Evolutionary conservation across 2,329 filamentous ascomycete species (phyloP), one percentile per base, ranked within the genome.

Genomic region (Arthrinium phaeospermum): DNA sequence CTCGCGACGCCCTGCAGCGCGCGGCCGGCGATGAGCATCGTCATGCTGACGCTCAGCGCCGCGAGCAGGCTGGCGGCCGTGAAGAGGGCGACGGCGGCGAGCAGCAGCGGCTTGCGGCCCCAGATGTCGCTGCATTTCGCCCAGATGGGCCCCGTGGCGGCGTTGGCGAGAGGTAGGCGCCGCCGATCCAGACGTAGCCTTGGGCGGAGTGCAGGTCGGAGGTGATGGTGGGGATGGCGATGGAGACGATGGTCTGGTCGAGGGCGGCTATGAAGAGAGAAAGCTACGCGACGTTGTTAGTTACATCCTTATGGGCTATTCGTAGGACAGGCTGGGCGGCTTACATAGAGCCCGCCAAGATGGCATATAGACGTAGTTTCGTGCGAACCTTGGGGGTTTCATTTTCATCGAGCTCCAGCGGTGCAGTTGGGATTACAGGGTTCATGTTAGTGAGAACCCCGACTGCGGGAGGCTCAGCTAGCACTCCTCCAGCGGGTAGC

Each of bases 161-260:
- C 90, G 71, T 88, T 90, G 3, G 91, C 89, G 6, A 94, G 5
- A 94, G 83, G 75, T 92, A 94, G 22, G 90, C 90, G 5, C 92
- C 93, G 1, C 91, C 92, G 16, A 90, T 88, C 92, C 91, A 94
- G 77, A 93, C 93, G 71, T 91, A 0, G 91, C 90, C 80, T 93
- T 85, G 45, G 90, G 86, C 2, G 87, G 88, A 0, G 84, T 85
- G 61, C 88, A 91, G 82, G 27, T 85, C 85, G 10, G 80, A 75
- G n/a, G 87, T 85, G 72, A 90, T 88, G 53, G 84, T 85, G 5
- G 85, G 87, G 45, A 92, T 80, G 4, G 91, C 90, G 8, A 92
- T 90, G 4, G 89, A 90, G 70, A 92, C 84, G 4, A 88, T 91
- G 0, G 91, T 92, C 4, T 90, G 90, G 79, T 93, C 91, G 41